Conservation (phyloP, 2,329 filamentous ascomycete species). For the Aspergillus sp. region DNA sequence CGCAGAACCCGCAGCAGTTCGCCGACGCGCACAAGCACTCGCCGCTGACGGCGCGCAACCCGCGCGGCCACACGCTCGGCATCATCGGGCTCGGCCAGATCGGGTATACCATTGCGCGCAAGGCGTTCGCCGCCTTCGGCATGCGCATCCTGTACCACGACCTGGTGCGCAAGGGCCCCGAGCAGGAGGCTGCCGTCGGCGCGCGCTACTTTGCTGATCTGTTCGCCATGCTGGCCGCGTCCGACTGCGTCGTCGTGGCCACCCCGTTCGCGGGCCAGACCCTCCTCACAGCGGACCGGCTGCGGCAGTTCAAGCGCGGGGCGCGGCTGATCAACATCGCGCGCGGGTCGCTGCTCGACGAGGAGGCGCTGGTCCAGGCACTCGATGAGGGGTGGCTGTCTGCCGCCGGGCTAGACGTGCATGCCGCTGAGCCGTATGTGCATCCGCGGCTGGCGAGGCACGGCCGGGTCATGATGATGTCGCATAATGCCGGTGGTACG, state of each 20-base stretch:
- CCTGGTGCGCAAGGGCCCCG: slow-evolving; percentile 37
- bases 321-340: slow-evolving; percentile 53
- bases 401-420: slow-evolving; percentile 54
- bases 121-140: slow-evolving; percentile 58
- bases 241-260: slow-evolving; percentile 50
- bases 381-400: slow-evolving; percentile 48
- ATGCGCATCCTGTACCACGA: slow-evolving; percentile 65
- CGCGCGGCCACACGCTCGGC: slow-evolving; percentile 60
- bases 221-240: slow-evolving; percentile 41
- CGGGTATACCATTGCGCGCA: slow-evolving; percentile 61
- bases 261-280: slow-evolving; percentile 45
- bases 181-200: slow-evolving; percentile 38
- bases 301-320: slow-evolving; percentile 50
- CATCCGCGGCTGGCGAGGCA: slow-evolving; percentile 43
- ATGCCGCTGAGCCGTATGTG: slow-evolving; percentile 54
- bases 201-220: slow-evolving; percentile 44
- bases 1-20: slow-evolving; percentile 49
- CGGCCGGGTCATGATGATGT: slow-evolving; percentile 45
- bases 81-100: slow-evolving; percentile 70
- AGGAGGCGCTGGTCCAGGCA: slow-evolving; percentile 48
- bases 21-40: slow-evolving; percentile 59
- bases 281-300: slow-evolving; percentile 41
- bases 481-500: slow-evolving; percentile 51
- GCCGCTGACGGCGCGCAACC: slow-evolving; percentile 62
- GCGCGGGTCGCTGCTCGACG: slow-evolving; percentile 51